Evolutionary conservation across 1,284 basidiomycete genomes (phyloP), one percentile per base, ranked within the genome.

Genomic region (Hemileccinum hortonii): DNA sequence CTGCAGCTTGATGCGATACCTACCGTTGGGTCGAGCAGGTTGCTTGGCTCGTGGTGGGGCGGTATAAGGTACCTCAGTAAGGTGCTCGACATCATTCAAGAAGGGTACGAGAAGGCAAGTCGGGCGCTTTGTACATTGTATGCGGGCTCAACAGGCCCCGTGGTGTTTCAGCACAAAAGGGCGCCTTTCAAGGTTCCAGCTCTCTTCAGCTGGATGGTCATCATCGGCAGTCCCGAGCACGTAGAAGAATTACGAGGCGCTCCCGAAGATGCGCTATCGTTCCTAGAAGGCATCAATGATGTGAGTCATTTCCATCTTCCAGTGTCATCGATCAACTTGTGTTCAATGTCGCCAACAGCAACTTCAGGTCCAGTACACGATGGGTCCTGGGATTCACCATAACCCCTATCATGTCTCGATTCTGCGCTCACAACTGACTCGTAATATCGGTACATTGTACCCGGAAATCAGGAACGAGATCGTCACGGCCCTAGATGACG

Each of bases 171-270:
- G 43, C 21, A 44, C 32, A 70, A 66, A 14, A 61, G 64, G 2
- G 50, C 53, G 0, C 59, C 66, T 3, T 80, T 78, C 69, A 78
- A 76, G 53, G 56, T 81, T 1, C 61, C 77, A 0, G 61, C 67
- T 3, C 51, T 70, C 4, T 62, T 63, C 26, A 56, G 59, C 33
- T 81, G 78, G 79, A 50, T 69, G 0, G 67, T 81, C 18, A 38
- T 80, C 19, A 53, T 77, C 2, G 70, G 60, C 30, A 71, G 63
- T 6, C 64, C 54, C 0, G 56, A 65, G 19, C 56, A 70, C 22
- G 57, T 77, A 11, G 73, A 77, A 3, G 78, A 81, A 39, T 36
- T 81, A 12, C 61, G 69, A 3, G 73, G 62, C 33, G 71, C 73
- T 2, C 60, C 69, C 0, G 75, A 75, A 19, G 70, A 74, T n/a